Evolutionary conservation across 2,329 filamentous ascomycete species (phyloP).

Genomic region (Byssothecium circinans): DNA sequence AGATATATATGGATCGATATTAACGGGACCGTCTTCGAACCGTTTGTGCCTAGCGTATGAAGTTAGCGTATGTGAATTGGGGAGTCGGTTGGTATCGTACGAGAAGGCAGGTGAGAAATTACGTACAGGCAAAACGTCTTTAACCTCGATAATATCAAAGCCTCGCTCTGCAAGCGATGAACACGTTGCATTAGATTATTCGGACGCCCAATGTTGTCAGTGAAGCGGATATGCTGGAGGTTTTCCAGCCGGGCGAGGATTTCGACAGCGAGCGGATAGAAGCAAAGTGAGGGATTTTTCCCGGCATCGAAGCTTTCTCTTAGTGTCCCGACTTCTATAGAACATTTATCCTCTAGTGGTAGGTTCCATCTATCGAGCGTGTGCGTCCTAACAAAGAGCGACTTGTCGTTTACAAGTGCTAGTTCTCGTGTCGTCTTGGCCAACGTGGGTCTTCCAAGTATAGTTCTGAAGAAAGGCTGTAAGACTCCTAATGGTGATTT

Average conservation of each 20-base stretch:
- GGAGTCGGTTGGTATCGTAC: no score
- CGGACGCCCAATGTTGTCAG: neutral
- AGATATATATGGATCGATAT: constrained; percentile 5
- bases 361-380: neutral
- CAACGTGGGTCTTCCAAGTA: constrained; percentile 5
- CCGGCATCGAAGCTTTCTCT: neutral
- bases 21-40: constrained; percentile 4
- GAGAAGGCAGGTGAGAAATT: no score
- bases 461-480: constrained; percentile 7
- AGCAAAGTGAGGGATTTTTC: neutral
- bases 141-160: constrained; percentile 3
- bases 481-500: constrained; percentile 1
- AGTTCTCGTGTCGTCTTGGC: constrained; percentile 6
- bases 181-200: constrained; percentile 4
- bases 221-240: neutral
- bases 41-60: neutral
- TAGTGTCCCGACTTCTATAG: neutral
- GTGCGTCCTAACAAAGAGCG: no score
- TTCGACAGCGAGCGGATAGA: neutral
- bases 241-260: neutral
- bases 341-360: neutral
- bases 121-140: constrained; percentile 10
- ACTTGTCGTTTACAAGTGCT: neutral
- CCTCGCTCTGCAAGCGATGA: constrained; percentile 5
- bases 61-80: neutral